phyloP scores from a whole-genome alignment of 192 early-diverging fungal genomes.

The Backusella tarrabulga region DNA sequence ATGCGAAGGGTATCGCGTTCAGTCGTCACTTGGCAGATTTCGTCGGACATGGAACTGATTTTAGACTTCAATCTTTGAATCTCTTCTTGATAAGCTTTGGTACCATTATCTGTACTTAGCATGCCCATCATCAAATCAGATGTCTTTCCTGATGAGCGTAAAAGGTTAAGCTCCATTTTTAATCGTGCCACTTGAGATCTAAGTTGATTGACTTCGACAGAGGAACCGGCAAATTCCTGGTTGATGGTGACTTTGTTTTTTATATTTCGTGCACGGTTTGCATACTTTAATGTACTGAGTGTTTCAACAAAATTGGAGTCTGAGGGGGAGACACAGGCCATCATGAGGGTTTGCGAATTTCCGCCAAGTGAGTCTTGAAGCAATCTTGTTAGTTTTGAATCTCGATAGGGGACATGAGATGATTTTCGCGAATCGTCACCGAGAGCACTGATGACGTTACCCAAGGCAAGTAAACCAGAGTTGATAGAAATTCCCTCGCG shows the following conservation, averaged over 20 bases:
- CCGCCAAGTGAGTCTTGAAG: conserved; percentile 97
- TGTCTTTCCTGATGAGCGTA: background rate
- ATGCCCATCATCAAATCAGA: background rate
- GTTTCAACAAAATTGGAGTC: conserved; percentile 87
- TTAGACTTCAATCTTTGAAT: conserved; percentile 44
- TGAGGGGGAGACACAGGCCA: conserved; percentile 90
- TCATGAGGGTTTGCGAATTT: conserved; percentile 91
- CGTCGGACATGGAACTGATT: conserved; percentile 33
- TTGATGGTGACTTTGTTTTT: conserved; percentile 72
- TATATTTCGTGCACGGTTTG: conserved; percentile 94
- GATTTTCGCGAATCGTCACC: conserved; percentile 64
- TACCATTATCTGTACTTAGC: background rate
- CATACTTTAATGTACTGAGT: conserved; percentile 94
- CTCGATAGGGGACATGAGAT: conserved; percentile 91
- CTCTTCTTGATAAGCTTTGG: conserved; percentile 20
- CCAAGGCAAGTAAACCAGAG: conserved; percentile 90
- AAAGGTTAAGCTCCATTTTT: conserved; percentile 41
- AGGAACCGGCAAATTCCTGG: conserved; percentile 45
- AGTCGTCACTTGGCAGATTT: conserved; percentile 39
- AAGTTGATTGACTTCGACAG: conserved; percentile 49
- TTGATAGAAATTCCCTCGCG: conserved; percentile 98
- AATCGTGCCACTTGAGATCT: conserved; percentile 48
- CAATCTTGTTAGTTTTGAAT: conserved; percentile 95
- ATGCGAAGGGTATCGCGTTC: conserved; percentile 53
- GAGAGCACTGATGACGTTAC: conserved; percentile 96